Conservation (phyloP, 2,329 filamentous ascomycete species). For the Diaporthe citriasiana region DNA sequence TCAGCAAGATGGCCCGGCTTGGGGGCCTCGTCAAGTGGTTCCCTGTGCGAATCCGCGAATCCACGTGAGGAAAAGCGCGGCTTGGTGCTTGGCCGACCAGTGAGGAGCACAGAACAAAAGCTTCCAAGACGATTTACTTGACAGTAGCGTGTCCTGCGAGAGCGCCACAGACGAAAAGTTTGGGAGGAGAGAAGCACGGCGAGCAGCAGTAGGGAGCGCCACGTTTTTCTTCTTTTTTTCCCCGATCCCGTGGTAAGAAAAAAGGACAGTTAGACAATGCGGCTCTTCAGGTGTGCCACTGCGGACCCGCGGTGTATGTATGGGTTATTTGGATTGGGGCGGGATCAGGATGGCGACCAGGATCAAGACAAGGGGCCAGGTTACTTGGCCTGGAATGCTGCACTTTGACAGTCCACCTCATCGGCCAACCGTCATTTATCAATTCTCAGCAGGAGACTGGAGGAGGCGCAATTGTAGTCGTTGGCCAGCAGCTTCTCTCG, state of each 20-base stretch:
- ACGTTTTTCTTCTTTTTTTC: neutral
- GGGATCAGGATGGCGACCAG: neutral
- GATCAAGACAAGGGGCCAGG: neutral
- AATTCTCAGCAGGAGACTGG: neutral
- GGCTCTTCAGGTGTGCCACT: slow-evolving; percentile 9
- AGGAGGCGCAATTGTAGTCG: neutral
- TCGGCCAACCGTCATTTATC: neutral
- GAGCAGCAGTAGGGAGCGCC: neutral
- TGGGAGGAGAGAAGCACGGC: slow-evolving; percentile 9
- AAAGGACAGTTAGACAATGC: neutral
- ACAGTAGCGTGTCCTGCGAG: slow-evolving; percentile 4
- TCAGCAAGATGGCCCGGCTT: slow-evolving; percentile 23
- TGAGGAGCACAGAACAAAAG: neutral
- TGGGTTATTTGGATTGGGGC: neutral
- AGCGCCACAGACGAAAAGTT: slow-evolving; percentile 8
- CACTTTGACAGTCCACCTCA: neutral
- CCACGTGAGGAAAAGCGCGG: slow-evolving; percentile 26
- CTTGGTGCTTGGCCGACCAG: slow-evolving; percentile 21
- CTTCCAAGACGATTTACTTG: slow-evolving; percentile 6
- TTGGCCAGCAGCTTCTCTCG: neutral
- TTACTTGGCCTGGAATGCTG: neutral
- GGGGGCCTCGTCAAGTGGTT: slow-evolving; percentile 11
- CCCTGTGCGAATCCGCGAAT: slow-evolving; percentile 23
- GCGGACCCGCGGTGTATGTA: slow-evolving; percentile 11
- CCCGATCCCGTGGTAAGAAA: neutral